phyloP scores from a whole-genome alignment of 2,329 filamentous ascomycete genomes.

The Fusarium sp. region DNA sequence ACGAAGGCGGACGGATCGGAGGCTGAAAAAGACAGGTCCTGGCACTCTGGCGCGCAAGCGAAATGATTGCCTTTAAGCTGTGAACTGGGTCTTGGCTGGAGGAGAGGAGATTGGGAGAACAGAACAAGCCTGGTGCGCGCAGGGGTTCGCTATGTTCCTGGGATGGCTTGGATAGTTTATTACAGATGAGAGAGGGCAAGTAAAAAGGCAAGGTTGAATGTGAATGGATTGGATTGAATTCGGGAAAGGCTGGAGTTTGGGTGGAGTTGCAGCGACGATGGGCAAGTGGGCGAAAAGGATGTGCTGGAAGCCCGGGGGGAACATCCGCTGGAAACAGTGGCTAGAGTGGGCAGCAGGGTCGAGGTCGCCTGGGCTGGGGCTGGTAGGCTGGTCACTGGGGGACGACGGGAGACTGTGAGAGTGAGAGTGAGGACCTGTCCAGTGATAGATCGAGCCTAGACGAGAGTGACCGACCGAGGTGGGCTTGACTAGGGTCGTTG shows the following conservation, averaged over 20 bases:
- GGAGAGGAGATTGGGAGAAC: slow-evolving; percentile 48
- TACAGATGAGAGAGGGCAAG: slow-evolving; percentile 18
- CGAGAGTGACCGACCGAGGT: slow-evolving; percentile 32
- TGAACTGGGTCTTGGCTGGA: slow-evolving; percentile 53
- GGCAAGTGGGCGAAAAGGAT: slow-evolving; percentile 6
- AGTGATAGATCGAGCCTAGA: slow-evolving; percentile 19
- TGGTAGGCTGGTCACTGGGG: slow-evolving; percentile 22
- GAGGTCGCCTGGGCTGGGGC: background rate
- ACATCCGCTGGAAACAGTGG: slow-evolving; percentile 42
- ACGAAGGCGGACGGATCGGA: slow-evolving; percentile 56
- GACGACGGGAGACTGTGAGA: slow-evolving; percentile 24
- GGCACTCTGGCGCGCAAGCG: slow-evolving; percentile 60
- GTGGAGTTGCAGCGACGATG: slow-evolving; percentile 21
- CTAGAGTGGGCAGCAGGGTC: slow-evolving; percentile 33
- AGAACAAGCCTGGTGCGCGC: slow-evolving; percentile 35
- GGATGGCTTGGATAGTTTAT: slow-evolving; percentile 11
- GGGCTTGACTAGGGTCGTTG: slow-evolving; percentile 45
- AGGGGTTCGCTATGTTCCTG: slow-evolving; percentile 30
- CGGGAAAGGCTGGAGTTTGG: slow-evolving; percentile 29
- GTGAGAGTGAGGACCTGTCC: background rate
- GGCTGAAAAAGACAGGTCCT: slow-evolving; percentile 56
- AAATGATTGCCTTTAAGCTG: slow-evolving; percentile 63
- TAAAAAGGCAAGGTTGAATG: slow-evolving; percentile 19
- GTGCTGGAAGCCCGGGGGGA: slow-evolving; percentile 36
- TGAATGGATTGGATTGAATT: background rate